Conservation (phyloP, 306 rosid species). For the Glycyrrhiza uralensis region DNA sequence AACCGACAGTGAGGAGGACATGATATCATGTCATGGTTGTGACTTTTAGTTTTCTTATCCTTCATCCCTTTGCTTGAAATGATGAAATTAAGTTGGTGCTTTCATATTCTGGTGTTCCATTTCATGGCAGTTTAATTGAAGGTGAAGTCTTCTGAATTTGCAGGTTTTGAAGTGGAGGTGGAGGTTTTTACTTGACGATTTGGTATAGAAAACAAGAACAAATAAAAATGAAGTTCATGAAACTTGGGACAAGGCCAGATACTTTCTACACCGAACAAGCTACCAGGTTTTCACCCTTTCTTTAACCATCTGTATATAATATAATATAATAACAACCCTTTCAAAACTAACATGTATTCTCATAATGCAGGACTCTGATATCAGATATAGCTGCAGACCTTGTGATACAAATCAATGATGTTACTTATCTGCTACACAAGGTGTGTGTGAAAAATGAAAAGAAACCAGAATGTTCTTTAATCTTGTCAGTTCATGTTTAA, state of each 20-base stretch:
- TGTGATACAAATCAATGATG: constrained; percentile 60
- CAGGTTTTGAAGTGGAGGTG: constrained; percentile 34
- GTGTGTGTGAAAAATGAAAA: background rate
- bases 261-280: constrained; percentile 90
- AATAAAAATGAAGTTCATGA: constrained; percentile 90
- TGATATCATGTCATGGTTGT: constrained; percentile 5
- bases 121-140: background rate
- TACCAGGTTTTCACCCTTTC: constrained; percentile 54
- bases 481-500: constrained; percentile 30
- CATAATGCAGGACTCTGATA: constrained; percentile 61
- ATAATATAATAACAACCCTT: too few relatives aligned
- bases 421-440: constrained; percentile 69
- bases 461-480: background rate
- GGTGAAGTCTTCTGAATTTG: constrained; percentile 24
- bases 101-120: constrained; percentile 11
- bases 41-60: background rate
- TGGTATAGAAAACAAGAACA: constrained; percentile 12
- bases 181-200: constrained; percentile 23
- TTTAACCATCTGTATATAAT: background rate
- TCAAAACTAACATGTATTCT: constrained; percentile 23
- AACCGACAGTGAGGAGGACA: constrained; percentile 15
- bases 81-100: constrained; percentile 12
- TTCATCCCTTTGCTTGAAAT: constrained; percentile 11
- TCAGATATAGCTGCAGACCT: constrained; percentile 77
- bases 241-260: constrained; percentile 88